These are phyloP conservation scores for Mortierella sp. DNA, from an alignment of 371 early-diverging fungal species.

Conservation along the genomic window DNA sequence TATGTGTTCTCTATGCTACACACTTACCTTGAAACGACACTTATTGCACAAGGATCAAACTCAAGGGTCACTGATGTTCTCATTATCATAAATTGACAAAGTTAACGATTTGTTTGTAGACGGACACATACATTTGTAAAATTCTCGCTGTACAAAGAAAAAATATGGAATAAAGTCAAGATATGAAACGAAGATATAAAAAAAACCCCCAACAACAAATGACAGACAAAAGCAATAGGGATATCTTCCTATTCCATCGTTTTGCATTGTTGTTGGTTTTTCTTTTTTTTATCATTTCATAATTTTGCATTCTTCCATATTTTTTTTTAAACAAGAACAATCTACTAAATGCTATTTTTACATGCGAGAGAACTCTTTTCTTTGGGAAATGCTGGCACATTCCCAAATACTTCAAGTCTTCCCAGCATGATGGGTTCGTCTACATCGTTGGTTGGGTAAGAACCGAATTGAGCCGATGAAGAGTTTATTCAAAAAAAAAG, in stretches of 20 bases:
- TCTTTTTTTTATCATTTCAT: not conserved
- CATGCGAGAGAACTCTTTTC: slow-evolving; percentile 55
- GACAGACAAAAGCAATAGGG: no score
- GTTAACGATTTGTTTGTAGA: slow-evolving; percentile 1
- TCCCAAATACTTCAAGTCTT: slow-evolving; percentile 29
- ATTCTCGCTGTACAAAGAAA: not conserved
- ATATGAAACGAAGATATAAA: no score
- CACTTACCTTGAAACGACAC: not conserved
- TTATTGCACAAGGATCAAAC: not conserved
- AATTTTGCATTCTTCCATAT: not conserved
- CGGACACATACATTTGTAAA: not conserved
- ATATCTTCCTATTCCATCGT: no score
- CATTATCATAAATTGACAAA: not conserved
- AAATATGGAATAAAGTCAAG: no score
- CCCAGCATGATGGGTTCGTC: slow-evolving; percentile 56
- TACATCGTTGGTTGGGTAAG: slow-evolving; percentile 60
- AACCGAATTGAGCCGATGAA: slow-evolving; percentile 59
- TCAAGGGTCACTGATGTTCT: not conserved
- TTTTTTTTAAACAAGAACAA: not conserved
- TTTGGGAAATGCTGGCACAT: not conserved
- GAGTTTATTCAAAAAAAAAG: slow-evolving; percentile 47
- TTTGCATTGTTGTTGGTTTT: not conserved
- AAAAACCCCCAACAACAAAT: no score
- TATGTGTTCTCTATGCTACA: not conserved
- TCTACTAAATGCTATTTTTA: slow-evolving; percentile 34